These are phyloP conservation scores for Ogataea degrootiae DNA, from an alignment of 805 yeast genomes.

Conservation along the genomic window DNA sequence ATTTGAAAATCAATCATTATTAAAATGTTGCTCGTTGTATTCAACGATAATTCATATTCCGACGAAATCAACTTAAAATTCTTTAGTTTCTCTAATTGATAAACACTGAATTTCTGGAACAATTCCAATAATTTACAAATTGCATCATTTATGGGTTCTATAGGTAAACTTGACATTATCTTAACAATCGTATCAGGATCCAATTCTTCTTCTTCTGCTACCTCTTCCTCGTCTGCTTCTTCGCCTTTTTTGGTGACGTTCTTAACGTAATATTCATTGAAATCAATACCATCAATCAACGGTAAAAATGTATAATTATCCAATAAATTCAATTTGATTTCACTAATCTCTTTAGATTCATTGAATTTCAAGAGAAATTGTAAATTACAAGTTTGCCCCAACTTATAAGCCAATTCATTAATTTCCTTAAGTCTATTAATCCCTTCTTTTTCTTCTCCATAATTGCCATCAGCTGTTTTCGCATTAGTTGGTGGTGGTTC, in stretches of 20 bases:
- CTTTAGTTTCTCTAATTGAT: conserved; percentile 6
- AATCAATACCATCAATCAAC: conserved; percentile 22
- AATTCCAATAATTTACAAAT: conserved; percentile 9
- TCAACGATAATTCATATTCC: conserved; percentile 17
- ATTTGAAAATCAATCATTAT: conserved; percentile 16
- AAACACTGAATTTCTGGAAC: conserved; percentile 9
- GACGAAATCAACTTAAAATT: conserved; percentile 10
- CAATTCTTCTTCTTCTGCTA: conserved; percentile 22
- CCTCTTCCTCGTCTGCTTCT: conserved; percentile 36
- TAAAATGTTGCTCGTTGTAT: conserved; percentile 13
- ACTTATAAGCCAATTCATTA: conserved; percentile 25
- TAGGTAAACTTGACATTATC: conserved; percentile 10
- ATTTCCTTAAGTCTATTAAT: conserved; percentile 1
- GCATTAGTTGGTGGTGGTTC: background rate
- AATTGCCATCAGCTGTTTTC: no score
- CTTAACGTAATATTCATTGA: conserved; percentile 15
- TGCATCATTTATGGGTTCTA: conserved; percentile 12
- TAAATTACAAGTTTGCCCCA: conserved; percentile 35
- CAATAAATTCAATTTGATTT: conserved; percentile 25
- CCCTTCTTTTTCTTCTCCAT: background rate
- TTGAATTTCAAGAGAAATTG: conserved; percentile 31
- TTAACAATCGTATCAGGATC: conserved; percentile 9
- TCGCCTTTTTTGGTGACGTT: conserved; percentile 3
- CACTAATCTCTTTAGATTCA: conserved; percentile 11
- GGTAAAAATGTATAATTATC: conserved; percentile 32